These are phyloP conservation scores for Westerdykella ornata DNA, from an alignment of 2,329 filamentous ascomycete genomes.

Conservation along the genomic window DNA sequence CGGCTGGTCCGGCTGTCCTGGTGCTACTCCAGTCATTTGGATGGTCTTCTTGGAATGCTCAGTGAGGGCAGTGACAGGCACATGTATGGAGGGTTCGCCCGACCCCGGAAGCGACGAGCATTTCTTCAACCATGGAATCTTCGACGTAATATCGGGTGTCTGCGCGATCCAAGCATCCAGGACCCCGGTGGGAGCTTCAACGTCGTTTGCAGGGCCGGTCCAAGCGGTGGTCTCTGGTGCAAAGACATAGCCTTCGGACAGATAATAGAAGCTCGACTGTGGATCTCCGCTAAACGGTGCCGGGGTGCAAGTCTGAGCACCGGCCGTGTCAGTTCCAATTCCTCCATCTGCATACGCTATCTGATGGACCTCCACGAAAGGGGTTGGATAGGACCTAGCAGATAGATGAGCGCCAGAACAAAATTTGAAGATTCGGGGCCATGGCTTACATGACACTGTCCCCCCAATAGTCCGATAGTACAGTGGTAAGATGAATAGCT, in stretches of 20 bases:
- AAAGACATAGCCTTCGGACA: too few relatives aligned
- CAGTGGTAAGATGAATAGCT: neutral
- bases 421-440: too few relatives aligned
- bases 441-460: neutral
- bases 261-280: too few relatives aligned
- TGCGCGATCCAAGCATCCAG: conserved; percentile 2
- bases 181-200: neutral
- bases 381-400: conserved; percentile 1
- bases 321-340: too few relatives aligned
- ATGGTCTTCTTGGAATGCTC: conserved; percentile 1
- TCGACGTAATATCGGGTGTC: neutral
- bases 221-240: too few relatives aligned
- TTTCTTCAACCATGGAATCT: neutral
- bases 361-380: neutral
- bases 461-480: neutral
- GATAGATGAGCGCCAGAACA: too few relatives aligned
- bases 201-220: too few relatives aligned
- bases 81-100: neutral
- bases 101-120: neutral
- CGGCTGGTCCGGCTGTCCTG: too few relatives aligned
- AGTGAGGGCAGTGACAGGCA: conserved; percentile 1
- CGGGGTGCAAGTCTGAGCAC: too few relatives aligned
- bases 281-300: too few relatives aligned
- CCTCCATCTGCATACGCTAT: neutral
- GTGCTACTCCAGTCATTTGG: too few relatives aligned